A percentile compares a stretch with the other conserved stretches of the same genome.
These are phyloP conservation scores for Rostrohypoxylon terebratum DNA, from an alignment of 495 filamentous ascomycete species.

Conservation along the genomic window DNA sequence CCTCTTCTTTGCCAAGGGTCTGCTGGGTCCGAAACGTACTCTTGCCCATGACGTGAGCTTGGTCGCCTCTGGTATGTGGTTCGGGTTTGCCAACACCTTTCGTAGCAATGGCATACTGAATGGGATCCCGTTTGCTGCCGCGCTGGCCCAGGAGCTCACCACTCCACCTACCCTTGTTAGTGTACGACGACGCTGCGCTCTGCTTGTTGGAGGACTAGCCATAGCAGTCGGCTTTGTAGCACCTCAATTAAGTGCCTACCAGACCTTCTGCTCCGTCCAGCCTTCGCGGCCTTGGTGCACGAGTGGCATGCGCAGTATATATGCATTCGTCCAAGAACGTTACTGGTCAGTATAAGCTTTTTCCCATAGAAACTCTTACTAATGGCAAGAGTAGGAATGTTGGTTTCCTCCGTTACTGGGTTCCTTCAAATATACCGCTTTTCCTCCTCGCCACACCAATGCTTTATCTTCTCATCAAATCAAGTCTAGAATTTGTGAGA, in stretches of 20 bases:
- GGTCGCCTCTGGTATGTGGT: slow-evolving; percentile 71
- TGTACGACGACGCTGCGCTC: slow-evolving; percentile 62
- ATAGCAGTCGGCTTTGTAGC: slow-evolving; percentile 72
- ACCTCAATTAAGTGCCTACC: slow-evolving; percentile 83
- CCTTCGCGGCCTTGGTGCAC: slow-evolving; percentile 78
- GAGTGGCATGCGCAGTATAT: slow-evolving; percentile 80
- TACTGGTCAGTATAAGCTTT: slow-evolving; percentile 75
- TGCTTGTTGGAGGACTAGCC: slow-evolving; percentile 72
- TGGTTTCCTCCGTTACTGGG: slow-evolving; percentile 94
- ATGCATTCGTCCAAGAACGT: slow-evolving; percentile 84
- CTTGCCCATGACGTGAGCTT: slow-evolving; percentile 55
- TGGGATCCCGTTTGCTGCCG: slow-evolving; percentile 68
- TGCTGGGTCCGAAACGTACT: slow-evolving; percentile 46
- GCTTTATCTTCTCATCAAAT: slow-evolving; percentile 73
- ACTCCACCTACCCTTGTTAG: slow-evolving; percentile 45
- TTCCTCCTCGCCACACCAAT: slow-evolving; percentile 87
- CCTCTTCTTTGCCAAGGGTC: slow-evolving; percentile 73
- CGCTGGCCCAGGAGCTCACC: slow-evolving; percentile 65
- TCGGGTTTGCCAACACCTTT: slow-evolving; percentile 78
- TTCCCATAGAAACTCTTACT: slow-evolving; percentile 18
- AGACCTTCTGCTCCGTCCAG: slow-evolving; percentile 69
- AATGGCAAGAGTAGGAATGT: slow-evolving; percentile 70
- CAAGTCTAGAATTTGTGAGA: slow-evolving; percentile 64
- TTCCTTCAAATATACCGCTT: slow-evolving; percentile 82
- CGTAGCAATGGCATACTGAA: slow-evolving; percentile 91